Evolutionary conservation across 176 grass and related monocot species (phyloP), one percentile per base, ranked within the genome.

Genomic region (Coix lacrymajobi): DNA sequence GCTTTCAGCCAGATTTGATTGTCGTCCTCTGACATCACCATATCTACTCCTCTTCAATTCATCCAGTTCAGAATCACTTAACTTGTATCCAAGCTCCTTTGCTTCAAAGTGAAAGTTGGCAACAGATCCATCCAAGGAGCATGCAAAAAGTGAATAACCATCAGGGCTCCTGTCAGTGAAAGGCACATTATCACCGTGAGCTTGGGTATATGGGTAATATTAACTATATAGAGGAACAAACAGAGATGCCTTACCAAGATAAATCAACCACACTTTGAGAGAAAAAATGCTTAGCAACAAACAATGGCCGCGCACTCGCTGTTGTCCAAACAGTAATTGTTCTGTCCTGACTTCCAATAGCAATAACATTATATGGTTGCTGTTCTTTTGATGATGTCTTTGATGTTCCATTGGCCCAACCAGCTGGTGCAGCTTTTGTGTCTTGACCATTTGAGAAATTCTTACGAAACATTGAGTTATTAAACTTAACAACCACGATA

Each of bases 291-390:
- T 99, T 99, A 6, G 96, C 96, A 74, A 99, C 96, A 88, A 99
- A 99, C 26, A 99, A 84, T 68, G 96, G 96, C 0, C 96, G 82
- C 19, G 93, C 89, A 87, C 96, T 95, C 7, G 96, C 93, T 80
- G 96, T 99, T 3, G 96, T 99, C 96, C 96, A 99, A 34, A 99
- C 93, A 66, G 96, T 99, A 73, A 99, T 96, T 28, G 96, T 99
- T 63, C 96, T 86, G 83, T 99, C 96, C 80, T 99, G 96, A n/a
- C 96, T 99, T 72, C 96, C 96, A 96, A 57, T 99, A 82, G 96
- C 96, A 88, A 99, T 99, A 62, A 99, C 83, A 65, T 99, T 99
- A 75, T 99, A 99, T 1, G 89, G 96, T 78, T 94, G 93, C n/a
- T 79, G 76, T 54, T 95, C 91, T 86, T 96, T 95, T 40, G 83